Conservation (phyloP, 495 filamentous ascomycete genomes). For the Neurospora sp. region DNA sequence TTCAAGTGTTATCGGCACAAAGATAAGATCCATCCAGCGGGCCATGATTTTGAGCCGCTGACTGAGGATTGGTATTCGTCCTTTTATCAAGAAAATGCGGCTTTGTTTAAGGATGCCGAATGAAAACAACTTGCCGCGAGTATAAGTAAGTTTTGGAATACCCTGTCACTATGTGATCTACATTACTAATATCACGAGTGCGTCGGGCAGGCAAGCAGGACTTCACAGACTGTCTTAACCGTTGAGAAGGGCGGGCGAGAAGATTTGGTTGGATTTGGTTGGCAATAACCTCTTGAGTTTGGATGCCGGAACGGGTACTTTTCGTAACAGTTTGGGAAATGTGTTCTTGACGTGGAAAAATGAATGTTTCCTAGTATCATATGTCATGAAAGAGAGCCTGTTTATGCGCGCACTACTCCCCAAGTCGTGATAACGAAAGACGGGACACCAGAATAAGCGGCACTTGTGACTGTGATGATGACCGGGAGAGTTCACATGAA, state of each 20-base stretch:
- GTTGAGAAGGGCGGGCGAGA: background rate
- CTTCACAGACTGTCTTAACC: background rate
- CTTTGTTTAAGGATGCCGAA: no score
- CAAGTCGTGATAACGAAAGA: background rate
- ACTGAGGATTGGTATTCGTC: background rate
- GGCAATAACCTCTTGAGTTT: background rate
- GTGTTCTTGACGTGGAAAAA: background rate
- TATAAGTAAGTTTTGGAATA: no score
- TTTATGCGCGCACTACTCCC: background rate
- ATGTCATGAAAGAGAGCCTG: background rate
- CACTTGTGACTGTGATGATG: no score
- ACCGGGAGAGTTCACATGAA: no score
- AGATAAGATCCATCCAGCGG: background rate
- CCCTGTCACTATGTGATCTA: no score
- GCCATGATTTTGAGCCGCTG: background rate
- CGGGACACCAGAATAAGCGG: no score
- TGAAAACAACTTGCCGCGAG: no score
- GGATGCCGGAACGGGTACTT: background rate
- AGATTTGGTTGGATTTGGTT: background rate
- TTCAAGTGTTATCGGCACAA: background rate
- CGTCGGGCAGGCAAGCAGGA: background rate
- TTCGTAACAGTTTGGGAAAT: background rate
- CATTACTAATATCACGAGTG: background rate
- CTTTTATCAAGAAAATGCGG: background rate
- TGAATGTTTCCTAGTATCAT: background rate